Base-by-base conservation (phyloP, 2,329 filamentous ascomycete species). In the Pseudocercospora ulei region DNA sequence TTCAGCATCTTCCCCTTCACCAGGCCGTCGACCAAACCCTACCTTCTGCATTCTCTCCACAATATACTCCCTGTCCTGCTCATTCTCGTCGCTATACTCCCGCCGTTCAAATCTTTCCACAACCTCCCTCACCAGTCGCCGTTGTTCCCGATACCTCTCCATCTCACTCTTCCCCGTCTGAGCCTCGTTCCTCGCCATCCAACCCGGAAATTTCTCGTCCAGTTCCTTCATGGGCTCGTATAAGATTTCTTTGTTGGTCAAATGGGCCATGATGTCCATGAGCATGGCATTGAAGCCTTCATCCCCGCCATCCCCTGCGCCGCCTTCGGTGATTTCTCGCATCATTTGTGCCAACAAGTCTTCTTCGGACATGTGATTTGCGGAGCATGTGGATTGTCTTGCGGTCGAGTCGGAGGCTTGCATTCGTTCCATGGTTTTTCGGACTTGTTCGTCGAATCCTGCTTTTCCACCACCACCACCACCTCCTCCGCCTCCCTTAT, bases 151-250 rank as follows among this genome's bases (percentile, higher is more conserved):
- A 59, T 92, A 96, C 42, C 86, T 70, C 57, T 76, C 75, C 58
- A 86, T 60, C 55, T 96, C 88, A 33, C 82, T 83, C 35, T 62
- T 63, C 0, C 72, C 63, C 2, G 78, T 64, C 35, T 76, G 78
- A n/a, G 69, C 76, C 25, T 65, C 72, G 60, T 95, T 88, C 64
- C 82, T 80, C 54, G 74, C 73, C 60, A 98, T 71, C 88, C 90
- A 98, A 2, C 65, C 76, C 0, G 87, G 88, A 57, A 90, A 98
- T 63, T 95, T 96, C 37, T 84, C 80, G 60, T 93, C 68, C 31
- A 98, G 68, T 64, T 98, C 90, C 67, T 94, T 94, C 86, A 98
- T 95, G 2, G 90, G 90, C 65, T 98, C 88, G 60, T 96, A 96
- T 35, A 98, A 65, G 47, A 98, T 95, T 52, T 96, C 90, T 68